Evolutionary conservation across 345 rosid species (phyloP), one percentile per base, ranked within the genome.

Genomic region (Linum lewisii): DNA sequence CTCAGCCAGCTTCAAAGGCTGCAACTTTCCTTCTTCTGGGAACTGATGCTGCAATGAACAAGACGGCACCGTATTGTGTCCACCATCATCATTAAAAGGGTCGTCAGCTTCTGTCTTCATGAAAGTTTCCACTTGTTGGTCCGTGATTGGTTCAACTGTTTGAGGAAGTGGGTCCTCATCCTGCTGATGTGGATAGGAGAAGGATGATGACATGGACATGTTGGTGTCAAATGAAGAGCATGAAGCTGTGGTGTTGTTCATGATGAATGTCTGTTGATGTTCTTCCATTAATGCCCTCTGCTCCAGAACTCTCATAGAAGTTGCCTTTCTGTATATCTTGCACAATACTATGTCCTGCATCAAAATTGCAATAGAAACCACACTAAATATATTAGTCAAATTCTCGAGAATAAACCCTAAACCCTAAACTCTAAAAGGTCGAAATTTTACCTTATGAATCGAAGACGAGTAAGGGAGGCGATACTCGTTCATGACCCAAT

Each of bases 401-500:
- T n/a, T n/a, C n/a, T n/a, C n/a, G n/a, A n/a, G n/a, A n/a, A n/a
- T n/a, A n/a, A n/a, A n/a, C n/a, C n/a, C n/a, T n/a, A n/a, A n/a
- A n/a, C n/a, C n/a, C n/a, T n/a, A 29, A 29, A 29, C 34, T 29
- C 7, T 29, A 42, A 42, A 42, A 5, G 23, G 6, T 18, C 24
- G 21, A 10, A 1, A 10, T 6, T 21, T 1, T 25, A 68, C 64
- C 64, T 60, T 36, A 1, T 66, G 22, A 32, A 70, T 19, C 24
- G 66, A 9, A 53, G 37, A 60, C n/a, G 44, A 26, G 45, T 16
- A 22, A 20, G 71, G 71, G 52, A 74, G 64, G 20, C 72, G 61
- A 53, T 74, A 74, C 54, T 74, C 78, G 42, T 70, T 74, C 78
- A 74, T 74, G 59, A 70, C 69, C 78, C 78, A 74, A 52, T 74